Evolutionary conservation across 805 yeast genomes (phyloP), one percentile per base, ranked within the genome.

Genomic region (Tetrapisispora iriomotensis): DNA sequence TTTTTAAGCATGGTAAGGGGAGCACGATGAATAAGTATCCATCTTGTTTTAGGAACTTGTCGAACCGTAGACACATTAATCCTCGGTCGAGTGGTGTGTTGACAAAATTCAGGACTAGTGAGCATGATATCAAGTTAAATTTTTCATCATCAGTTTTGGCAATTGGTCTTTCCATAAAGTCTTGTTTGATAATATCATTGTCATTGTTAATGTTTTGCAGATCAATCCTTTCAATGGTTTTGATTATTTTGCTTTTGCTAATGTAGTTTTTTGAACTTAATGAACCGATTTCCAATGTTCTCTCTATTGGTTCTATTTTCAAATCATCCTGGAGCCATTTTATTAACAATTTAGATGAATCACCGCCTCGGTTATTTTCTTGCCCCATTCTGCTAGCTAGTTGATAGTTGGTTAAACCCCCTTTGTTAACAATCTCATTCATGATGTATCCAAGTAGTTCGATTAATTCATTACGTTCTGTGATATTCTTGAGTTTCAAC

Each of bases 301-400:
- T 18, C 8, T 26, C n/a, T 12, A 19, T 21, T 10, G 20, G 2
- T n/a, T 26, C 45, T 25, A 28, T 26, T 23, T 37, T 39, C n/a
- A 38, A 46, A 29, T 62, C 37, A 26, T 67, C 70, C 18, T 65
- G 62, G 24, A 85, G 60, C 88, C 94, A 85, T 40, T 77, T 73
- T n/a, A 85, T 70, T 33, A 90, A 63, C 50, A 78, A 67, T 48
- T 80, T 83, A 2, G 95, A 86, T 0, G 96, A 85, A 54, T 90
- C 98, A 1, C 96, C 95, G 0, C 98, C 97, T 45, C 97, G 59
- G 34, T 70, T 69, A 0, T 60, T 56, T 42, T 75, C 74, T 51
- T 90, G 98, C 0, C 98, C 98, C 37, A 77, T 75, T 1, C 82
- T 72, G 2, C 95, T 84, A 0, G 97, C 97, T 17, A 69, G 60